phyloP scores from a whole-genome alignment of 805 yeast species.

The Saturnispora dispora region DNA sequence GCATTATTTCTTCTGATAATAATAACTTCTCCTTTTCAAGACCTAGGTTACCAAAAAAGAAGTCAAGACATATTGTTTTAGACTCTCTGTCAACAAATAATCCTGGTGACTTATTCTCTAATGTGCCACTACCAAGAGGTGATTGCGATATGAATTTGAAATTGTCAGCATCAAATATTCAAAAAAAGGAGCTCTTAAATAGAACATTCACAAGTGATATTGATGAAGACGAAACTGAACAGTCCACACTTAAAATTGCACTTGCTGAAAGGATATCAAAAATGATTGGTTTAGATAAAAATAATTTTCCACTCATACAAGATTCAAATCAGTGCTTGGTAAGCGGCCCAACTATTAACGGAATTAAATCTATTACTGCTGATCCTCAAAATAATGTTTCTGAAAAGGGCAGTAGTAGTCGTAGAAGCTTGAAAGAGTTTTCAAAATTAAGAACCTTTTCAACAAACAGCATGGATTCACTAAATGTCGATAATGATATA shows the following conservation, averaged over 20 bases:
- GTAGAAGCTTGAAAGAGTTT: not conserved
- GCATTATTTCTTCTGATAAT: slow-evolving; percentile 7
- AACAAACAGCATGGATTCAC: slow-evolving; percentile 13
- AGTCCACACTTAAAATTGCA: slow-evolving; percentile 51
- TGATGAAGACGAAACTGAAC: slow-evolving; percentile 55
- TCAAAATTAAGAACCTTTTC: slow-evolving; percentile 19
- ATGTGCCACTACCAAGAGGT: slow-evolving; percentile 48
- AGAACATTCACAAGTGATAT: slow-evolving; percentile 41
- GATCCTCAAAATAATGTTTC: not conserved
- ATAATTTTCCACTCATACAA: slow-evolving; percentile 7
- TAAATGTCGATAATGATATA: slow-evolving; percentile 8
- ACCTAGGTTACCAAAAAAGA: not conserved
- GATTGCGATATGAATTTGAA: slow-evolving; percentile 5
- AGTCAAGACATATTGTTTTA: slow-evolving; percentile 42
- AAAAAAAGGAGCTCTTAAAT: slow-evolving; percentile 23
- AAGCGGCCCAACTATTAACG: slow-evolving; percentile 9
- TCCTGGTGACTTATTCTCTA: slow-evolving; percentile 81
- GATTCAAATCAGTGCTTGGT: not conserved
- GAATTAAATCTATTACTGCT: slow-evolving; percentile 9
- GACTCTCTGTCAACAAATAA: slow-evolving; percentile 50
- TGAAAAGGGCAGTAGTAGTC: not conserved
- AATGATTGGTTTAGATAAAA: slow-evolving; percentile 52
- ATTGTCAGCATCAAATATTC: slow-evolving; percentile 6
- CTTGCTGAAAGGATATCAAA: slow-evolving; percentile 63
- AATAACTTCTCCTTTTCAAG: not conserved